These are phyloP conservation scores for Phylloporus sp. DNA, from an alignment of 768 basidiomycete genomes.

Conservation along the genomic window DNA sequence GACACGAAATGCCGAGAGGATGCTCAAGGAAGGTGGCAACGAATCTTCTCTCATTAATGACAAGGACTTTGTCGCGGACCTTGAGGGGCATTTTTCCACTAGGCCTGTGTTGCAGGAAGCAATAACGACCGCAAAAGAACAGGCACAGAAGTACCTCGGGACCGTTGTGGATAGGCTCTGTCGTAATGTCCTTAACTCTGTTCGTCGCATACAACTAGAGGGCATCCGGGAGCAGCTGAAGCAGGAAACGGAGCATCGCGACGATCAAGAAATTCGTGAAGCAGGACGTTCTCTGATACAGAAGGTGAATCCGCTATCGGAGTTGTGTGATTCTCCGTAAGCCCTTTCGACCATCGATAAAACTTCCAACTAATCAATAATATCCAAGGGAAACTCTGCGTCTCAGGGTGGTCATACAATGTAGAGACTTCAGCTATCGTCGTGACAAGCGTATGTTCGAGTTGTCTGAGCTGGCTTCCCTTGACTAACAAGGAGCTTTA, in stretches of 20 bases:
- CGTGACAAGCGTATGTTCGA: constrained; percentile 5
- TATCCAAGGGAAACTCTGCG: constrained; percentile 14
- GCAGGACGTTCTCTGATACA: constrained; percentile 10
- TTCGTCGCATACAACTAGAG: constrained; percentile 15
- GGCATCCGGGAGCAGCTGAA: constrained; percentile 14
- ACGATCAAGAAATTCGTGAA: constrained; percentile 16
- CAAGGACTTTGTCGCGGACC: constrained; percentile 20
- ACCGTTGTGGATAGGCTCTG: constrained; percentile 16
- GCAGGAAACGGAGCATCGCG: constrained; percentile 8
- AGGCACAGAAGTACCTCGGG: constrained; percentile 19
- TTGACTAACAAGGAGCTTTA: constrained; percentile 1
- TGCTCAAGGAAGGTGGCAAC: constrained; percentile 21
- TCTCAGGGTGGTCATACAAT: constrained; percentile 6
- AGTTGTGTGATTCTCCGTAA: constrained; percentile 16
- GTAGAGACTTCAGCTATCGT: neutral
- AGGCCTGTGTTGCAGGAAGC: constrained; percentile 18
- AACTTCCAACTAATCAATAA: neutral
- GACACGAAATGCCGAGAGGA: constrained; percentile 9
- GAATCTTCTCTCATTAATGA: constrained; percentile 20
- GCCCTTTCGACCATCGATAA: neutral
- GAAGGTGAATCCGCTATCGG: constrained; percentile 17
- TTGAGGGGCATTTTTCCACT: constrained; percentile 11
- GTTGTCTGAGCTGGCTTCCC: neutral
- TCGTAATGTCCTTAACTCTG: constrained; percentile 7
- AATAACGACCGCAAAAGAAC: constrained; percentile 7